Base-by-base conservation (phyloP, 2,329 filamentous ascomycete genomes). In the Cercospora sp. region DNA sequence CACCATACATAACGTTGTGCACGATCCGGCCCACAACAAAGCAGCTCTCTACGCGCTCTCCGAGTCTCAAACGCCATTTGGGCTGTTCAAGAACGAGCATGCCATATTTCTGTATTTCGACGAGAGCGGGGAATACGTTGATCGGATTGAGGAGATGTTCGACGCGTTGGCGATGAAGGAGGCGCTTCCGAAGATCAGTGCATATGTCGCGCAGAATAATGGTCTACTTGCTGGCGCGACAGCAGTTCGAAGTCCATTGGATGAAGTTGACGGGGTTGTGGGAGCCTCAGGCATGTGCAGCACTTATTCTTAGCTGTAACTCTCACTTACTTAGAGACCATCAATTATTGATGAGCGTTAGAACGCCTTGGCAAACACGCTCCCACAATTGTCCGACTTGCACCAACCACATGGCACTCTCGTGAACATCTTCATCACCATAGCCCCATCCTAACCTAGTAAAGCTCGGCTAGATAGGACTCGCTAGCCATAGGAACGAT, bases 41-140 rank as follows among this genome's bases (percentile, higher is more conserved):
- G 63, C 63, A n/a, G 63, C 63, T 12, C 26, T 65, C 23, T 61
- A 65, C 23, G 63, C 63, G 1, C 3, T 61, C 4, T 62, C 55
- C 28, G 53, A 57, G 28, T 28, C 53, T 4, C 53, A 57, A 3
- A 57, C 53, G 13, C 53, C 53, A 28, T 57, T 57, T 57, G 53
- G 53, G 28, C 16, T 57, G 3, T 57, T 57, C 53, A 57, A 57
- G 13, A 57, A 57, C 53, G 53, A 57, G 53, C 53, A 57, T 57
- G 53, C 53, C 28, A 23, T 57, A n/a, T 57, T 57, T 30, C 16
- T 57, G 23, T 57, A 57, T 31, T 57, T 57, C 6, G 53, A 57
- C 28, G 53, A n/a, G 3, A 57, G 23, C 6, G 53, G 53, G 1
- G 23, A 57, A 13, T 57, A 57, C 13, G 53, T 57, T 1, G 53